Conservation (phyloP, 768 basidiomycete genomes). For the Tricholomella constricta region DNA sequence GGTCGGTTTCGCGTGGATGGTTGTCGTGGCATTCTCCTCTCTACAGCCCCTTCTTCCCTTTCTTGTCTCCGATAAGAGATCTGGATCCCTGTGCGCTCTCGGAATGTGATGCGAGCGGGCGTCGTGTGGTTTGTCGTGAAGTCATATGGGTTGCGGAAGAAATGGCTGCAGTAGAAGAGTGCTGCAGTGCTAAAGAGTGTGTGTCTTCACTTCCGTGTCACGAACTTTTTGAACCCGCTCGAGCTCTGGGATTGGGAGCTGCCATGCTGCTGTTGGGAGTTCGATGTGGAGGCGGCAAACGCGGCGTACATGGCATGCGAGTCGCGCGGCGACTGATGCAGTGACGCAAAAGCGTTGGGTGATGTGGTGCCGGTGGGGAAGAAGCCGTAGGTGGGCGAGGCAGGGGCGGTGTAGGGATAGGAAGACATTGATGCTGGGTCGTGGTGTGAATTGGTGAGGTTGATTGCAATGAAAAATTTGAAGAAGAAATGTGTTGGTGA, state of each 20-base stretch:
- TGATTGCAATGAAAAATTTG: conserved; percentile 2
- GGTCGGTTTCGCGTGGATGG: background rate
- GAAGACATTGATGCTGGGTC: conserved; percentile 44
- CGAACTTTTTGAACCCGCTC: conserved; percentile 35
- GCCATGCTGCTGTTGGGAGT: conserved; percentile 16
- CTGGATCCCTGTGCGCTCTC: background rate
- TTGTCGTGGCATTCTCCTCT: conserved; percentile 2
- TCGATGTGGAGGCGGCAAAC: conserved; percentile 32
- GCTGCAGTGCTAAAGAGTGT: background rate
- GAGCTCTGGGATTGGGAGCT: conserved; percentile 25
- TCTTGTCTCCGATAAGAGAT: background rate
- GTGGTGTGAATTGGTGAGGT: conserved; percentile 7
- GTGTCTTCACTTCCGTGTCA: conserved; percentile 30
- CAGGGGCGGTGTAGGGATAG: conserved; percentile 43
- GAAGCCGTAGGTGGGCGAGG: conserved; percentile 60
- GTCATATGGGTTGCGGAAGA: background rate
- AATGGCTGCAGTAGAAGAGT: background rate
- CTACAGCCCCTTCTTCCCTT: background rate
- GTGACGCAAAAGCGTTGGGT: conserved; percentile 56
- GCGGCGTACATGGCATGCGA: conserved; percentile 60
- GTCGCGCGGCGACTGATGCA: conserved; percentile 65
- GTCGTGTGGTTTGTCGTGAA: background rate
- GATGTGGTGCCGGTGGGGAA: conserved; percentile 58
- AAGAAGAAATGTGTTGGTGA: conserved; percentile 1
- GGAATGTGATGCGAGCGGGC: background rate